Base-by-base conservation (phyloP, 2,329 filamentous ascomycete species). In the Cladosporium sp. region DNA sequence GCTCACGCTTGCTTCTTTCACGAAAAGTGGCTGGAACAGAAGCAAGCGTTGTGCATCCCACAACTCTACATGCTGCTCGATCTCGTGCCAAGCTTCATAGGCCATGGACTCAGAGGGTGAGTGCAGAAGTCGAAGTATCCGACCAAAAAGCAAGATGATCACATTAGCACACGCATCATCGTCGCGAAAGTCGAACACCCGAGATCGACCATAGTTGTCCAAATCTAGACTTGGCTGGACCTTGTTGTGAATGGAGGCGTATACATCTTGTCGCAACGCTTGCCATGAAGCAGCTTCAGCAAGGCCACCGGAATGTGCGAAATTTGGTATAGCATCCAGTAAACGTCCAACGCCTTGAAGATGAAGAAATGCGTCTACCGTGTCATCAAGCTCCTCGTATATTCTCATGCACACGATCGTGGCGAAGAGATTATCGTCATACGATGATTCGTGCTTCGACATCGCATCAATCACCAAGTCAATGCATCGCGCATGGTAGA, bases 271-370 rank as follows among this genome's bases (percentile, higher is more conserved):
- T 11, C 75, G 68, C 3, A 77, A 64, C 8, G 74, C 74, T 40
- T 75, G 74, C 75, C 75, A 77, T 51, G 73, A 75, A 2, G 73
- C 71, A 9, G 74, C 74, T 61, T 77, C 75, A 0, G 70, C 71
- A 1, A 77, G 63, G 1, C 75, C 75, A 1, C 74, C 73, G 3
- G 74, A 75, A 0, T 70, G 70, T 2, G 74, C 74, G 6, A 75
- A 75, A 19, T 67, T 70, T 5, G 74, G 72, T 59, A 76, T 73
- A 1, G 71, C 68, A 8, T 74, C 74, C 17, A 77, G 68, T 1
- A 77, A 66, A 5, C 72, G 68, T 34, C 71, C 75, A 1, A 74
- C 74, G 1, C 74, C 75, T 9, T 74, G 62, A 5, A 75, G 67
- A 49, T 77, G 75, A 20, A 71, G 70, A 47, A 72, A 68, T 20